Evolutionary conservation across 495 filamentous ascomycete genomes (phyloP).

Genomic region (Ascobolus immersus): DNA sequence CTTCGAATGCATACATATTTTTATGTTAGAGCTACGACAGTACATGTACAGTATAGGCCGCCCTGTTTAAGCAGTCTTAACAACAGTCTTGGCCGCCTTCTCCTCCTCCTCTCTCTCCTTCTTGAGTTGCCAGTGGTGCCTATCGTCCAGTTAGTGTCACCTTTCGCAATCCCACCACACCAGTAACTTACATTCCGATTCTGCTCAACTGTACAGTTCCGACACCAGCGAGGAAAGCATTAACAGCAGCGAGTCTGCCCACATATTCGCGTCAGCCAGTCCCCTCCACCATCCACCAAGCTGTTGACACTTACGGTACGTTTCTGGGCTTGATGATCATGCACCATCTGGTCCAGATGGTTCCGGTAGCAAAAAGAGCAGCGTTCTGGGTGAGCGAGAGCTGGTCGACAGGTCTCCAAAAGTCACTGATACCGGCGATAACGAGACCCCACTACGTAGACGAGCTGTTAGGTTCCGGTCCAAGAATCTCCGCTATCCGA

Average conservation of each 20-base stretch:
- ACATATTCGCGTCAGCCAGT: background rate
- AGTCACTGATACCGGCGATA: constrained; percentile 73
- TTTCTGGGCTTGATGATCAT: constrained; percentile 87
- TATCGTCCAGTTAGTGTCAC: background rate
- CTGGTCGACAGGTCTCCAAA: constrained; percentile 70
- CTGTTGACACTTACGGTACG: constrained; percentile 36
- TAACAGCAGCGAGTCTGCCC: constrained; percentile 63
- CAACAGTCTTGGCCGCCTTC: background rate
- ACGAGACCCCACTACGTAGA: constrained; percentile 77
- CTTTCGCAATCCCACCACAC: background rate
- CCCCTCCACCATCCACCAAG: background rate
- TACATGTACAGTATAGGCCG: too few relatives aligned
- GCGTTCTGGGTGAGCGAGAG: constrained; percentile 78
- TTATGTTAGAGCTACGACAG: too few relatives aligned
- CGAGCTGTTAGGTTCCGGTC: constrained; percentile 2
- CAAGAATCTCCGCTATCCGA: background rate
- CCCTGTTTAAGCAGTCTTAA: too few relatives aligned
- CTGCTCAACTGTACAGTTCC: constrained; percentile 58
- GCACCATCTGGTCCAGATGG: constrained; percentile 98
- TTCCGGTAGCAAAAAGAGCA: constrained; percentile 66
- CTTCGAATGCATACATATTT: too few relatives aligned
- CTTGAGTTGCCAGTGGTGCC: constrained; percentile 8
- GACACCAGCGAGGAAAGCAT: constrained; percentile 80
- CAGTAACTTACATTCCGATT: constrained; percentile 34
- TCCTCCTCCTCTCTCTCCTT: constrained; percentile 4